Base-by-base conservation (phyloP, 495 filamentous ascomycete species). In the Jackrogersella multiformis region DNA sequence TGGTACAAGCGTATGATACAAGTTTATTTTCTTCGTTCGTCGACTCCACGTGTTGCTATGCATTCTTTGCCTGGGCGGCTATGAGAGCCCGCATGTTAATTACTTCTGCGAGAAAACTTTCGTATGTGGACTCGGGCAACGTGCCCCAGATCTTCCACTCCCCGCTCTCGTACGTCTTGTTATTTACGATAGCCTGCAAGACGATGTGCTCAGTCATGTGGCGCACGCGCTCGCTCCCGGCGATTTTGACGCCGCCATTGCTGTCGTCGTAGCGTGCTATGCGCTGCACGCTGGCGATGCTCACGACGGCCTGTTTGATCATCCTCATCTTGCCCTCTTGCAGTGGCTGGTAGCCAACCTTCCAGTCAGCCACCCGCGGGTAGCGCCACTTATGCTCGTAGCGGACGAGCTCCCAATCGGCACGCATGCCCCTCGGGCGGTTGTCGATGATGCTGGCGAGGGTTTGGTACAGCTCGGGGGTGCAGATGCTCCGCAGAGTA, bases 121-220 rank as follows among this genome's bases (percentile, higher is more conserved):
- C 81, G 18, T 76, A 75, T 74, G 82, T 86, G 8, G 86, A 90
- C 69, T 89, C 83, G 63, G 83, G 79, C 35, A 85, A 75, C 34
- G 86, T 88, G 21, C 93, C 93, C 88, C 92, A 91, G 46, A 96
- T 72, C 73, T 82, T 85, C 94, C 94, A 97, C 10, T 83, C 82
- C 35, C 75, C 77, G 39, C 87, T 82, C 64, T 81, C 70, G 53
- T 85, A 90, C 2, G 80, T 80, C 4, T 51, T 26, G 8, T 52
- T 56, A 77, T 84, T 77, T 48, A 88, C 74, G 21, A 76, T 66
- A 69, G 83, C 82, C 79, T 92, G 90, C 18, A 97, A 69, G 4
- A 94, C 90, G n/a, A 97, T 20, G 70, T 96, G 89, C 80, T 97
- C 94, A 1, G 79, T 76, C 58, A 90, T 81, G 60, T 89, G 87